A percentile compares a stretch with the other conserved stretches of the same genome.
These are phyloP conservation scores for Castanea sativa DNA, from an alignment of 306 rosid genomes.

Conservation along the genomic window DNA sequence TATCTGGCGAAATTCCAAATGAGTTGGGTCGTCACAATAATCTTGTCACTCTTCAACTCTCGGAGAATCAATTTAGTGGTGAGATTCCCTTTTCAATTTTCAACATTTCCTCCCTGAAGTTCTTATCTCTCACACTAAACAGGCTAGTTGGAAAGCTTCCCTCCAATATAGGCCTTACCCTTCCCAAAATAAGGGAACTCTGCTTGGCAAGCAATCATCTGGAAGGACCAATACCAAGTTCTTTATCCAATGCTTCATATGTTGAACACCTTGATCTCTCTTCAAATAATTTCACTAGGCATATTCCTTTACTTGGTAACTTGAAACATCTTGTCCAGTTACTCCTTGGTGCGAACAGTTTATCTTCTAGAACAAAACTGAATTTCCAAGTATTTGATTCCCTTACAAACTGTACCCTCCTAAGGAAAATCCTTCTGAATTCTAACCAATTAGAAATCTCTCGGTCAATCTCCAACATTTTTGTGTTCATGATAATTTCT, in stretches of 20 bases:
- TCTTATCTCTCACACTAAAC: too few relatives aligned
- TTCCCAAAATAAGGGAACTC: not conserved
- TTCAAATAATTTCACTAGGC: slow-evolving; percentile 15
- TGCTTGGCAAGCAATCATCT: slow-evolving; percentile 17
- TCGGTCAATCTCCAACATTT: slow-evolving; percentile 24
- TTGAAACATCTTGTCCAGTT: slow-evolving; percentile 20
- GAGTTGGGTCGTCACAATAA: too few relatives aligned
- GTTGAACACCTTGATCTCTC: slow-evolving; percentile 21
- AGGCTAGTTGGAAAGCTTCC: not conserved
- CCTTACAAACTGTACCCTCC: slow-evolving; percentile 22
- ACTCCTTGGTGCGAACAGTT: not conserved
- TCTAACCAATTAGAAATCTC: slow-evolving; percentile 26
- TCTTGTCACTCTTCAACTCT: too few relatives aligned
- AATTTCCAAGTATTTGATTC: slow-evolving; percentile 30
- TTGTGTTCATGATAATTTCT: slow-evolving; percentile 21
- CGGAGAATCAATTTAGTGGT: too few relatives aligned
- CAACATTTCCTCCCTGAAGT: too few relatives aligned
- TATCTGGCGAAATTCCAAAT: too few relatives aligned
- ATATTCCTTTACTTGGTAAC: slow-evolving; percentile 27
- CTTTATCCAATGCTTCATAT: slow-evolving; percentile 39
- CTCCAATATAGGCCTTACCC: too few relatives aligned
- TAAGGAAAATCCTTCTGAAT: slow-evolving; percentile 11
- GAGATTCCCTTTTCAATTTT: too few relatives aligned
- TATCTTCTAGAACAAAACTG: slow-evolving; percentile 22
- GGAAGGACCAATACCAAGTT: slow-evolving; percentile 34